phyloP scores from a whole-genome alignment of 805 yeast species.

The Ascoidea rubescens region DNA sequence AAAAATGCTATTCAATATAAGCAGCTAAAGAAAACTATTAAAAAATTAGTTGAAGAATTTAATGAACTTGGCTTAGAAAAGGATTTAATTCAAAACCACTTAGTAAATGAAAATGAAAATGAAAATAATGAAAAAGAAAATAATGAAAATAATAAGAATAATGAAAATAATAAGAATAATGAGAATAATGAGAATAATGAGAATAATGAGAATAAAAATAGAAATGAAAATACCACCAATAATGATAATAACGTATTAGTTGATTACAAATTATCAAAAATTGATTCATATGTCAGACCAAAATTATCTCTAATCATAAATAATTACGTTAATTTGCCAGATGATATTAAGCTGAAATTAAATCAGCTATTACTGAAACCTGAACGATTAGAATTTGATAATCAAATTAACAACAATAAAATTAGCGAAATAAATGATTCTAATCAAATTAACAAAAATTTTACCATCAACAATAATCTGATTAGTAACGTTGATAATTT shows the following conservation, averaged over 20 bases:
- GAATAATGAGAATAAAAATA: not conserved
- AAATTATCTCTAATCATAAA: constrained; percentile 2
- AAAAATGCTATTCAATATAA: constrained; percentile 61
- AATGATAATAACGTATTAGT: not conserved
- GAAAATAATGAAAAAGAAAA: not conserved
- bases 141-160: not conserved
- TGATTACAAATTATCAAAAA: constrained; percentile 2
- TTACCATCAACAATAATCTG: too few relatives aligned
- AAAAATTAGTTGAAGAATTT: constrained; percentile 50
- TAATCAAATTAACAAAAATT: too few relatives aligned
- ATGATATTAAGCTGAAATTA: not conserved
- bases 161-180: not conserved
- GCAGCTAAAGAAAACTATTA: constrained; percentile 52
- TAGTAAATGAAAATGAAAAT: constrained; percentile 11
- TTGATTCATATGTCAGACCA: constrained; percentile 5
- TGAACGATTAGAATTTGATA: not conserved
- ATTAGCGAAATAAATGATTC: not conserved
- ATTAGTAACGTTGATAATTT: too few relatives aligned
- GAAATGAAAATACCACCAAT: not conserved
- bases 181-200: not conserved
- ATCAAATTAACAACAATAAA: not conserved
- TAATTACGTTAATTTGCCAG: not conserved
- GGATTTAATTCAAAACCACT: constrained; percentile 19
- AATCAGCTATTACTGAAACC: not conserved
- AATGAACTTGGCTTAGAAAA: constrained; percentile 40